Base-by-base conservation (phyloP, 495 filamentous ascomycete genomes). In the Bombardia bombarda region DNA sequence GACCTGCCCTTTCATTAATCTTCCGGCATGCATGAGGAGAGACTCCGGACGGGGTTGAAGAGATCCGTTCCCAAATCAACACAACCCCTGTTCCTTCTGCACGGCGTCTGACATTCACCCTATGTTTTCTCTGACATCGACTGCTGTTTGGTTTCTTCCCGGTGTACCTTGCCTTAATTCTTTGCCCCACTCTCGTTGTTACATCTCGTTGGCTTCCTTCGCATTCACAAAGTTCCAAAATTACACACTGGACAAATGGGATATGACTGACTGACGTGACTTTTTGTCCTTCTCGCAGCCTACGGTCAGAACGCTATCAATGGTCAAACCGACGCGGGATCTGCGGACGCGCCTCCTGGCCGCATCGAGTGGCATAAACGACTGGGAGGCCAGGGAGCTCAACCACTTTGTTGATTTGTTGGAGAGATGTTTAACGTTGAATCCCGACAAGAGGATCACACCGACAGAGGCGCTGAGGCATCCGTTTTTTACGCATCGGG, bases 401-500 rank as follows among this genome's bases (percentile, higher is more conserved):
- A 75, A 79, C 23, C 65, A 79, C 36, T 97, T 98, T 63, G 69
- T 86, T 39, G 88, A 96, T 56, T 64, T 98, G 39, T 63, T 98
- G 28, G 88, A 94, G 49, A 79, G 81, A 13, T 97, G 92, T 45
- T 62, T 98, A 57, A 80, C 79, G 47, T 74, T 95, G 23, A 95
- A 96, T 57, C 85, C 89, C n/a, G 93, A 95, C 63, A 92, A 89
- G 65, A 75, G 92, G 37, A 84, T 86, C 59, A 90, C 85, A 9
- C 86, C 92, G 5, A 64, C 75, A 3, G 89, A 96, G 48, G 92
- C 92, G 23, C 63, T 97, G 50, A 84, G 82, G 52, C 92, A 96
- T 70, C 84, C 86, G 1, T 96, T 96, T 58, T 71, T 74, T 42
- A 49, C 49, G 13, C 56, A 62, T 10, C 55, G 57, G 49, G 49